Conservation (phyloP, 805 yeast species). For the Candida xiaguanensis region DNA sequence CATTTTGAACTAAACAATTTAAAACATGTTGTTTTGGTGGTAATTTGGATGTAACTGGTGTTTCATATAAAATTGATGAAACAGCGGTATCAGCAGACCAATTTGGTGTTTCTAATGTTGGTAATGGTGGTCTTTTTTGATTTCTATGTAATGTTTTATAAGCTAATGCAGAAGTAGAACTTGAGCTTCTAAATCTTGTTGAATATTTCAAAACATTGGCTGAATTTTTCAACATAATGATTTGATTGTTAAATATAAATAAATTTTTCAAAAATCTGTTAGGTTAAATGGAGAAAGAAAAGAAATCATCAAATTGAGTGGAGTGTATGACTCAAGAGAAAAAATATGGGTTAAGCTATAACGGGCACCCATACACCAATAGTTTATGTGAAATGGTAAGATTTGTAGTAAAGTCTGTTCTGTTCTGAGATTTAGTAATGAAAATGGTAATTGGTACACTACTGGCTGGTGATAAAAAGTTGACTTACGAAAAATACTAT, state of each 20-base stretch:
- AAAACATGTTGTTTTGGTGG: slow-evolving; percentile 83
- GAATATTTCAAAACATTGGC: slow-evolving; percentile 7
- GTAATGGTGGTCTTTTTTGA: slow-evolving; percentile 83
- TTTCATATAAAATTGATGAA: slow-evolving; percentile 89
- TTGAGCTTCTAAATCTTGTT: slow-evolving; percentile 31
- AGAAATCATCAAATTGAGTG: background rate
- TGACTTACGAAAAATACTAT: too few relatives aligned
- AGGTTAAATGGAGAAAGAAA: slow-evolving; percentile 4
- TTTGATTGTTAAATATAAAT: background rate
- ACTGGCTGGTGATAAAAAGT: too few relatives aligned
- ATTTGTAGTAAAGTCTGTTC: background rate
- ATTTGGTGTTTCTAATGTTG: slow-evolving; percentile 86
- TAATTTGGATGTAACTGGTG: slow-evolving; percentile 60
- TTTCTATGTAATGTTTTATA: slow-evolving; percentile 89
- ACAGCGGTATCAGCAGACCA: slow-evolving; percentile 98
- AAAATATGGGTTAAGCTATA: background rate
- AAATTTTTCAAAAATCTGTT: slow-evolving; percentile 1
- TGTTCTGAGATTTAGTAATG: too few relatives aligned
- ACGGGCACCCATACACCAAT: slow-evolving; percentile 6
- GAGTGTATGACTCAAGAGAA: background rate
- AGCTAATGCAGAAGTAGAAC: slow-evolving; percentile 91
- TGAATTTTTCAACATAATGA: slow-evolving; percentile 6
- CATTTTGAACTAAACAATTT: slow-evolving; percentile 96
- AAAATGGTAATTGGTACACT: too few relatives aligned
- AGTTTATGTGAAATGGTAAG: background rate